Evolutionary conservation across 208 protist species (phyloP), one percentile per base, ranked within the genome.

Genomic region (Trypanosoma scelopori): DNA sequence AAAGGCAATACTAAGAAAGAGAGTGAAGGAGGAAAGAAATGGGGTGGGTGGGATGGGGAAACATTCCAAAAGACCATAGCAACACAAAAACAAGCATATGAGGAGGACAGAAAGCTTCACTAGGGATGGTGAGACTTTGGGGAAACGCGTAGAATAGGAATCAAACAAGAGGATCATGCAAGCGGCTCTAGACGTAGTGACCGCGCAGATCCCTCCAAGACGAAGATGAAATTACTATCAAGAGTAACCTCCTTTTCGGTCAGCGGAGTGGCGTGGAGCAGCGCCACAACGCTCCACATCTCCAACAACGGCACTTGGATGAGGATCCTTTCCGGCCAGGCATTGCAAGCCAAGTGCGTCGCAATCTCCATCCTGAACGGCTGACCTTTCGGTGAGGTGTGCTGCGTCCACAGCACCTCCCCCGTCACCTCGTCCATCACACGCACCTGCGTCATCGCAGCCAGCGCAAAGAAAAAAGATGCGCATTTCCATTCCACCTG

Each of bases 401-500:
- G 15, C 18, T 16, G 11, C 3, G 30, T 35, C 57, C 57, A 63
- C 5, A 63, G 25, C 1, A 52, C 5, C 1, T 7, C 12, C 5
- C 30, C 43, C 41, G 57, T 63, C 27, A 23, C 13, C 45, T 16
- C 25, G 20, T 63, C 57, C 1, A 11, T n/a, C 12, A 63, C 28
- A n/a, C 25, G 18, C 15, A 63, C 45, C 16, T 52, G 59, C 20
- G 28, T 32, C 11, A 65, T 32, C 3, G 47, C 13, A 9, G 32
- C 27, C 7, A 65, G 28, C n/a, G 59, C 59, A 30, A 65, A 55
- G 32, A 52, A 16, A 37, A 65, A 46, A 20, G 45, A 30, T 30
- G 23, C 35, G 32, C 59, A 65, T 43, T 15, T 5, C 59, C 59
- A 65, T 5, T 25, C 46, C n/a, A 13, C 23, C 1, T 47, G 46